Evolutionary conservation across 2,329 filamentous ascomycete genomes (phyloP).

Genomic region (Phialophora verrucosa): DNA sequence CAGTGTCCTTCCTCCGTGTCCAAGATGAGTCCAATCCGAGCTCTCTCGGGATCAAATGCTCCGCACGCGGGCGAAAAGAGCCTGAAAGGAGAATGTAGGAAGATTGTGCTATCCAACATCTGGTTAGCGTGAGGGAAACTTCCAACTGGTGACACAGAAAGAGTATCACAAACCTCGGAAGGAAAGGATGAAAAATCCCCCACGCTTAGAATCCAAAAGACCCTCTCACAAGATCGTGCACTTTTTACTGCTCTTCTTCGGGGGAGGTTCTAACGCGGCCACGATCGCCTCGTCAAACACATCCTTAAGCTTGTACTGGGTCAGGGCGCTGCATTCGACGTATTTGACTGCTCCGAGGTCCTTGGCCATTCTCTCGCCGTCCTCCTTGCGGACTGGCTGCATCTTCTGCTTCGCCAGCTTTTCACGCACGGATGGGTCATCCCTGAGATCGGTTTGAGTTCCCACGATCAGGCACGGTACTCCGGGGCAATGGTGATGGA

Average conservation of each 20-base stretch:
- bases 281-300: slow-evolving; percentile 98
- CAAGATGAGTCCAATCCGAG: slow-evolving; percentile 14
- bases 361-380: slow-evolving; percentile 95
- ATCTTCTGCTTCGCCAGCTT: slow-evolving; percentile 97
- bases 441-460: slow-evolving; percentile 94
- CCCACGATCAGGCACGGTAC: slow-evolving; percentile 98
- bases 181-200: slow-evolving; percentile 8
- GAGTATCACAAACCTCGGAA: slow-evolving; percentile 33
- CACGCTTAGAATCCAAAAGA: slow-evolving; percentile 15
- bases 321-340: slow-evolving; percentile 96
- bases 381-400: slow-evolving; percentile 87
- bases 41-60: neutral
- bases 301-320: slow-evolving; percentile 98
- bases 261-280: slow-evolving; percentile 84
- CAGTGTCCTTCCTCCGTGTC: slow-evolving; percentile 7
- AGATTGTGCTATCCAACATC: slow-evolving; percentile 19
- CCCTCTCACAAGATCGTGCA: slow-evolving; percentile 69
- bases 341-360: slow-evolving; percentile 98
- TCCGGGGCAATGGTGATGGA: slow-evolving; percentile 97
- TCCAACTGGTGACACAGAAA: slow-evolving; percentile 15
- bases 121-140: slow-evolving; percentile 21
- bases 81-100: slow-evolving; percentile 11
- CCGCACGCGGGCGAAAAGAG: slow-evolving; percentile 2
- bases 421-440: slow-evolving; percentile 83
- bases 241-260: slow-evolving; percentile 76